Base-by-base conservation (phyloP, 441 rosid species). In the Pelargonium myrrhifolium region DNA sequence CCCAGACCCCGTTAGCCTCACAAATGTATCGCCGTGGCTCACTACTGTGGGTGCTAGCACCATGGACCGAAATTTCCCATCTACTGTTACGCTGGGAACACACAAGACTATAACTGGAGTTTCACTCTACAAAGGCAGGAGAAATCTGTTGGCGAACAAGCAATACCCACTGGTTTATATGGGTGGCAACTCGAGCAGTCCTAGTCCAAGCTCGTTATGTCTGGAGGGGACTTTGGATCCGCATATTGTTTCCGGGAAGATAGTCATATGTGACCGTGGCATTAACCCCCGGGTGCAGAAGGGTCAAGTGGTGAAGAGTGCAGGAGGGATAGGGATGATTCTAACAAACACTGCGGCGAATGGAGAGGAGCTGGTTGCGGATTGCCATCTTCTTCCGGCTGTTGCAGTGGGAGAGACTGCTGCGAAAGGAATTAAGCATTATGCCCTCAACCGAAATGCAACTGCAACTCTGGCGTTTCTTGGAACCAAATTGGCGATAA, bases 301-400 rank as follows among this genome's bases (percentile, higher is more conserved):
- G 65, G 90, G 93, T 62, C 84, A 79, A 68, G 90, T 81, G 15
- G 93, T 87, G 72, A 85, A 79, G 74, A 73, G 78, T 43, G 88
- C 93, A 0, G 90, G 93, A 47, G 93, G 93, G 6, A 37, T 85
- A 2, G 93, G 88, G n/a, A 85, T 87, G 88, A 76, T 87, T 49
- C 69, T 87, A 43, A 64, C 87, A 9, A 87, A 87, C 65, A 85
- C 88, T 0, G 81, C 64, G 0, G 79, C 84, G 6, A 87, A 87
- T 45, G 93, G 93, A 4, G 87, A 87, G 73, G 90, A 87, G 77
- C 83, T 87, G 1, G 90, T 87, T 35, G 93, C 93, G 9, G 90
- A 87, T 12, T 77, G 86, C 67, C 93, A 87, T 76, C 72, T 87
- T n/a, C 78, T 87, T 37, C 93, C 93, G 5, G 77, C 89, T 0